Evolutionary conservation across 176 grass and related monocot species (phyloP), one percentile per base, ranked within the genome.

Genomic region (Phragmites australis): DNA sequence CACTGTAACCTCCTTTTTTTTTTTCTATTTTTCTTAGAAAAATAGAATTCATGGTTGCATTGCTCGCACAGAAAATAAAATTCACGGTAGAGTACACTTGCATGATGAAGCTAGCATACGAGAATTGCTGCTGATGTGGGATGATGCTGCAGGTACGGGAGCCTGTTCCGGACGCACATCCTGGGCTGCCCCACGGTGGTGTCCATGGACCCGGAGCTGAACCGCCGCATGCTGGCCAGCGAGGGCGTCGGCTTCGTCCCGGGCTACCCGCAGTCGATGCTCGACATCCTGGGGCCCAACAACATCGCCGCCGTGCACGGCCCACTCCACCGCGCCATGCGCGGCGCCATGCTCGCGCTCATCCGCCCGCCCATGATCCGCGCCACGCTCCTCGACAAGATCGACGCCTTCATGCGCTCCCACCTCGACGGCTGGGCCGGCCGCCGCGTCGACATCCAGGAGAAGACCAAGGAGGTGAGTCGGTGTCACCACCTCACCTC

Each of bases 281-380:
- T 99, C 1, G 84, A 95, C 49, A 93, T 99, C 65, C 70, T 99
- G 13, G 96, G 96, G 2, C 75, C 68, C 54, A 81, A 81, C 86
- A 99, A 99, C 92, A 93, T 99, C 70, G 96, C 96, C 58, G 90
- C 96, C 10, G 93, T 99, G 12, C 92, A 99, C 46, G 96, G 96
- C 0, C 81, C 87, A 16, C 84, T 90, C 18, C 96, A 99, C 67
- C 93, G 90, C 64, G 53, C 81, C 83, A 93, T 99, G 90, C 83
- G 96, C 1, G 84, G 96, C 32, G 83, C 86, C 73, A 91, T 99
- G 90, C 83, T 99, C 18, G 75, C 85, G 69, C 88, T 99, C 54
- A 74, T 93, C 9, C 72, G 83, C 55, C 84, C 90, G 9, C 3
- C 82, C 72, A 76, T 82, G 92, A 93, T 99, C 81, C 88, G 84